A percentile compares a stretch with the other conserved stretches of the same genome.
Conservation (phyloP, 163 green algal species). For the Scenedesmus sp. region DNA sequence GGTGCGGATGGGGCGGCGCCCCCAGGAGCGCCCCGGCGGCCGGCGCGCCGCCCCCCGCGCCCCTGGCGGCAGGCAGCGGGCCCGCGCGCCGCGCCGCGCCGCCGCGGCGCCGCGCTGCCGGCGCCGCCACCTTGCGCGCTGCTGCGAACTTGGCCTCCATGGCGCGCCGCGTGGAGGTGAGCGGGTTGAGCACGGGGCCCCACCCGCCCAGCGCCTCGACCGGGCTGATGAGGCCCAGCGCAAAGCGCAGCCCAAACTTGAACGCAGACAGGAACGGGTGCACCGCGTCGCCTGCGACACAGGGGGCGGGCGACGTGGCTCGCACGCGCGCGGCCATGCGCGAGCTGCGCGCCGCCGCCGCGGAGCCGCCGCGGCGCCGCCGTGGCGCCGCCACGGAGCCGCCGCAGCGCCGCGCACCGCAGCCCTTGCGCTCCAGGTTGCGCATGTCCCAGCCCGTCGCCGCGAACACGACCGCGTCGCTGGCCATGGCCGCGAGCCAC, state of each 20-base stretch:
- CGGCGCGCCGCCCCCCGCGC: too few species aligned
- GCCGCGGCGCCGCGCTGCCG: neutral
- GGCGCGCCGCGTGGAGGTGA: neutral
- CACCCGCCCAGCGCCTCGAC: neutral
- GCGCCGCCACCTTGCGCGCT: neutral
- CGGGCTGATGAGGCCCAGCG: neutral
- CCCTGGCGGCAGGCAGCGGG: neutral
- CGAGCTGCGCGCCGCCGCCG: too few species aligned
- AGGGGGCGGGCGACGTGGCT: too few species aligned
- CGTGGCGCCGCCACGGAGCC: neutral
- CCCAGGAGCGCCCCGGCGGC: too few species aligned
- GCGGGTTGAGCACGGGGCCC: neutral
- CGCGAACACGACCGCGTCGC: conserved; percentile 29
- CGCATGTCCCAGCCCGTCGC: conserved; percentile 21
- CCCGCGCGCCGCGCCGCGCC: too few species aligned
- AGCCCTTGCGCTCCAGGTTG: conserved; percentile 13
- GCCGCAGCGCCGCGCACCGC: neutral
- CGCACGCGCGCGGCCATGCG: too few species aligned
- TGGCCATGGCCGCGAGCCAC: conserved; percentile 26
- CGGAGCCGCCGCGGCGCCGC: neutral
- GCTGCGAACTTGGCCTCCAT: neutral
- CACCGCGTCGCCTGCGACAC: neutral
- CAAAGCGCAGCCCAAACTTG: neutral
- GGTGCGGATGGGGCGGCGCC: too few species aligned
- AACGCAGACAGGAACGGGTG: neutral